Evolutionary conservation across 139 green algal genomes (phyloP).

Genomic region (Nannochloris sp.): DNA sequence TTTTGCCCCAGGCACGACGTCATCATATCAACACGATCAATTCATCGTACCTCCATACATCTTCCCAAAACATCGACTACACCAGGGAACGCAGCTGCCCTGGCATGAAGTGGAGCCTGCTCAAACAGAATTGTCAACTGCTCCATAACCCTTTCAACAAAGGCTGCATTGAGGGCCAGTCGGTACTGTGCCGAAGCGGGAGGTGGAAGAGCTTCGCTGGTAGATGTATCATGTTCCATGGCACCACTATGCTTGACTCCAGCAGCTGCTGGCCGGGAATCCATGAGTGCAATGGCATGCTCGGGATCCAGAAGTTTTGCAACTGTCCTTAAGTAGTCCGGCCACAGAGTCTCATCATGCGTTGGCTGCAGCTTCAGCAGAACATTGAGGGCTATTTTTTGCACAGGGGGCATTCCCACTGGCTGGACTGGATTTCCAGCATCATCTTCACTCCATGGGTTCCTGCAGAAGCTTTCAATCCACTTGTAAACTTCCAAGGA

Average conservation of each 20-base stretch:
- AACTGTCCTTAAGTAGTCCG: constrained; percentile 31
- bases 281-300: constrained; percentile 18
- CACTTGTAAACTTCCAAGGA: constrained; percentile 42
- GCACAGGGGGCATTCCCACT: constrained; percentile 47
- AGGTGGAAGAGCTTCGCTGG: neutral
- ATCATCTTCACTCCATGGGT: constrained; percentile 56
- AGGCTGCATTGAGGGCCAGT: constrained; percentile 29
- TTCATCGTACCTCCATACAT: constrained; percentile 54
- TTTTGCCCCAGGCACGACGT: too few species aligned
- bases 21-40: neutral
- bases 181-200: constrained; percentile 2
- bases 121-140: constrained; percentile 29
- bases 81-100: constrained; percentile 44
- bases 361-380: constrained; percentile 42
- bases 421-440: constrained; percentile 13
- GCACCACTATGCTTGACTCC: constrained; percentile 18
- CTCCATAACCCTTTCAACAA: constrained; percentile 24
- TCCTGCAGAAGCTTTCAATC: constrained; percentile 55
- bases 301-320: constrained; percentile 26
- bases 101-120: constrained; percentile 42
- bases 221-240: constrained; percentile 8
- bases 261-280: neutral
- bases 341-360: constrained; percentile 47
- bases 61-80: constrained; percentile 45
- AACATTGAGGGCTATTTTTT: constrained; percentile 58